These are phyloP conservation scores for Apiospora arundinis DNA, from an alignment of 2,329 filamentous ascomycete species.

Conservation along the genomic window DNA sequence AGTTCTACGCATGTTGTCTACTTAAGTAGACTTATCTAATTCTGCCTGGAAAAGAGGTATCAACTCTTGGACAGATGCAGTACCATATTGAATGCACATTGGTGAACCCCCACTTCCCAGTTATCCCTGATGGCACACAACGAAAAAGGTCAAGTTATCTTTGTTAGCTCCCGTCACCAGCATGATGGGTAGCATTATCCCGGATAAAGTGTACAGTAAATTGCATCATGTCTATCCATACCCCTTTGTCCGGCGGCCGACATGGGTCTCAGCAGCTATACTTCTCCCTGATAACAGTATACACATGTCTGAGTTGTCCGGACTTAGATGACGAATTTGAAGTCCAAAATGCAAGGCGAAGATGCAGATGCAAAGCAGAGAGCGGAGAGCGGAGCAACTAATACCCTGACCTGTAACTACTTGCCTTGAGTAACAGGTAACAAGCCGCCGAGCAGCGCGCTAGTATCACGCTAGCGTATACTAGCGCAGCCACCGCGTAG, in stretches of 20 bases:
- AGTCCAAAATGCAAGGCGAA: background rate
- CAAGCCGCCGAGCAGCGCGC: background rate
- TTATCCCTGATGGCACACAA: background rate
- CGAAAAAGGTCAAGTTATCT: background rate
- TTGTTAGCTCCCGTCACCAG: background rate
- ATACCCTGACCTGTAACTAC: background rate
- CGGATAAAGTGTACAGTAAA: background rate
- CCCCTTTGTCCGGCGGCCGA: background rate
- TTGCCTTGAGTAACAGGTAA: background rate
- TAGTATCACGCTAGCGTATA: background rate
- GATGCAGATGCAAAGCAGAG: background rate
- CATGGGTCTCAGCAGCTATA: background rate
- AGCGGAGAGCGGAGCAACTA: background rate
- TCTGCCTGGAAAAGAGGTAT: background rate
- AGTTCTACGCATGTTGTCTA: too few species aligned
- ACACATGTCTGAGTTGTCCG: background rate
- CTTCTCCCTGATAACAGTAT: too few species aligned
- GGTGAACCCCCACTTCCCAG: conserved; percentile 3
- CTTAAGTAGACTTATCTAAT: background rate
- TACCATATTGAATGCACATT: background rate
- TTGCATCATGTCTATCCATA: background rate
- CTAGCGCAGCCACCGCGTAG: background rate
- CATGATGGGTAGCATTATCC: background rate
- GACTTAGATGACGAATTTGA: background rate
- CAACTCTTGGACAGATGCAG: background rate